These are phyloP conservation scores for Posidonia oceanica DNA, from an alignment of 116 monocot species.

Conservation along the genomic window DNA sequence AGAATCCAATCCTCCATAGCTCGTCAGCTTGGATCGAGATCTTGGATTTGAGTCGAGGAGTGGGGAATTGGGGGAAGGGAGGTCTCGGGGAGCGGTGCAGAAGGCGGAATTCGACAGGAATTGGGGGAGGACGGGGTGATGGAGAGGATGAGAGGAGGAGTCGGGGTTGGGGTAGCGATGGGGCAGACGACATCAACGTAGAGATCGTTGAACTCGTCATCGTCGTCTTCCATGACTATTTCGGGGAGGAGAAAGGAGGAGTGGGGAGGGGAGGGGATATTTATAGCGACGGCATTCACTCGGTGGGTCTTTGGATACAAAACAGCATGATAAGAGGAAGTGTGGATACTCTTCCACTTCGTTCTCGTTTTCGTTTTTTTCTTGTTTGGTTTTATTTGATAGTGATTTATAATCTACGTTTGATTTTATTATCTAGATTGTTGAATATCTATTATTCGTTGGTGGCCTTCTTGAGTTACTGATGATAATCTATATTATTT, in stretches of 20 bases:
- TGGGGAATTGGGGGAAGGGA: constrained; percentile 3
- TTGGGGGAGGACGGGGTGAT: not conserved
- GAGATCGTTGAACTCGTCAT: constrained; percentile 81
- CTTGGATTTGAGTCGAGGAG: not conserved
- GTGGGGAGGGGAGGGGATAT: not conserved
- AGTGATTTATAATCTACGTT: no score
- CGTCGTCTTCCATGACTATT: constrained; percentile 37
- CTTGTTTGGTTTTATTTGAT: no score
- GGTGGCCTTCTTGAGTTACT: no score
- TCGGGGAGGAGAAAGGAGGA: not conserved
- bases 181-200: constrained; percentile 49
- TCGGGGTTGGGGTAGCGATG: not conserved
- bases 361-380: no score
- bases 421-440: no score
- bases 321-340: no score
- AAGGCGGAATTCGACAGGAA: constrained; percentile 4
- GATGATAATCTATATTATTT: no score
- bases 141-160: not conserved
- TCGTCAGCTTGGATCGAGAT: not conserved
- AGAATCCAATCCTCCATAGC: constrained; percentile 62
- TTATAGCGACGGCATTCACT: constrained; percentile 5
- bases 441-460: no score
- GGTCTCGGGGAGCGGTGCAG: constrained; percentile 6
- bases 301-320: no score
- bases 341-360: no score